Conservation (phyloP, 331 rosid species). For the Stylosanthes scabra region DNA sequence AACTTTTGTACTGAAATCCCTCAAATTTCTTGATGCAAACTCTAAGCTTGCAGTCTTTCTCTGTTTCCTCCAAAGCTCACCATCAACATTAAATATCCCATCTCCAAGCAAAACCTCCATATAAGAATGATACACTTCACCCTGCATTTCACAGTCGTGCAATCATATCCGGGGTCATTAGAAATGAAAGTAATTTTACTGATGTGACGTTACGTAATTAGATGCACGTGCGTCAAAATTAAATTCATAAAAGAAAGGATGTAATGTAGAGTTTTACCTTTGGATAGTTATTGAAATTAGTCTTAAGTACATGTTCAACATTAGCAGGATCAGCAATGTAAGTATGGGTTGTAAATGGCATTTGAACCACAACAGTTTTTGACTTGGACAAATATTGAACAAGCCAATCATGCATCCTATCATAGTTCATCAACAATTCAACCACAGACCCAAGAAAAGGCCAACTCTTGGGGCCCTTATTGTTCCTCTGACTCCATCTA, state of each 20-base stretch:
- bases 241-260: background rate
- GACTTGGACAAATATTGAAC: constrained; percentile 61
- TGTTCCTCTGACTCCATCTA: constrained; percentile 76
- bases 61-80: constrained; percentile 88
- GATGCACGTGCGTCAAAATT: no score
- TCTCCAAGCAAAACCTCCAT: constrained; percentile 96
- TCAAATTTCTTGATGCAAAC: constrained; percentile 92
- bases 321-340: constrained; percentile 92
- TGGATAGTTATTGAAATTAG: constrained; percentile 86
- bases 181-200: no score
- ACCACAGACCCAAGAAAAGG: constrained; percentile 90
- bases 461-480: constrained; percentile 90
- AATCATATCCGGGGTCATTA: no score
- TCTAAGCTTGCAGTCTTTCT: constrained; percentile 94
- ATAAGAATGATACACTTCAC: constrained; percentile 82
- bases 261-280: constrained; percentile 56
- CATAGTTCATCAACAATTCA: constrained; percentile 77
- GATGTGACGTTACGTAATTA: no score
- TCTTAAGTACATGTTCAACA: constrained; percentile 86
- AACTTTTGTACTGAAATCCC: constrained; percentile 84
- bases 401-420: constrained; percentile 94
- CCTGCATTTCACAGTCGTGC: constrained; percentile 46
- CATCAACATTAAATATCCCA: constrained; percentile 92
- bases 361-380: constrained; percentile 81
- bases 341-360: constrained; percentile 91